phyloP scores from a whole-genome alignment of 805 yeast species.

The Candida fluviatilis region DNA sequence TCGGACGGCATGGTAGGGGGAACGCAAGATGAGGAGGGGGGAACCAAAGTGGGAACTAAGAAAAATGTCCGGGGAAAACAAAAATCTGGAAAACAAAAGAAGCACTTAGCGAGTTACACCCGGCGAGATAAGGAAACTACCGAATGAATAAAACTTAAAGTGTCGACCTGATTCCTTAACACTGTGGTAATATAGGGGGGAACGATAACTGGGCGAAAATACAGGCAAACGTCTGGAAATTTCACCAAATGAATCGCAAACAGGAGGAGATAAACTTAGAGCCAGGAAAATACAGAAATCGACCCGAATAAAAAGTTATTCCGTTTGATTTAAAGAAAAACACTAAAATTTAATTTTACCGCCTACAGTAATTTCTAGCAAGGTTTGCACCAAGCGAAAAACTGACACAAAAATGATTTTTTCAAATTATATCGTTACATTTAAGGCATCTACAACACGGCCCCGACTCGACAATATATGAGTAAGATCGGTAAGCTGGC shows the following conservation, averaged over 20 bases:
- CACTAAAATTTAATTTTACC: background rate
- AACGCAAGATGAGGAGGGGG: background rate
- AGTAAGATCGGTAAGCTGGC: slow-evolving; percentile 1
- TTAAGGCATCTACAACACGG: background rate
- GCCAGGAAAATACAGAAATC: background rate
- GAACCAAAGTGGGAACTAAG: background rate
- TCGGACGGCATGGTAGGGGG: slow-evolving; percentile 30
- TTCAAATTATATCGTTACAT: background rate
- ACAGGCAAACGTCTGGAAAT: background rate
- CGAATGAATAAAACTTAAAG: no score
- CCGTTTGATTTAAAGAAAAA: background rate
- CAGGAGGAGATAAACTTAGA: background rate
- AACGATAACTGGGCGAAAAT: background rate
- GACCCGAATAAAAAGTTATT: background rate
- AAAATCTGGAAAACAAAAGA: no score
- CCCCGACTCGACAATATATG: background rate
- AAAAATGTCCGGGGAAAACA: background rate
- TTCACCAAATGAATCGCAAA: background rate
- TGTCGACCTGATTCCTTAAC: no score
- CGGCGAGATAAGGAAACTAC: no score
- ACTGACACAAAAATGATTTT: background rate
- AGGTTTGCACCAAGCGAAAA: background rate
- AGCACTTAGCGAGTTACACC: no score
- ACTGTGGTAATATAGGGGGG: no score
- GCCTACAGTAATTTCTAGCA: background rate